Evolutionary conservation across 441 rosid genomes (phyloP).

Genomic region (Erodium texanum): DNA sequence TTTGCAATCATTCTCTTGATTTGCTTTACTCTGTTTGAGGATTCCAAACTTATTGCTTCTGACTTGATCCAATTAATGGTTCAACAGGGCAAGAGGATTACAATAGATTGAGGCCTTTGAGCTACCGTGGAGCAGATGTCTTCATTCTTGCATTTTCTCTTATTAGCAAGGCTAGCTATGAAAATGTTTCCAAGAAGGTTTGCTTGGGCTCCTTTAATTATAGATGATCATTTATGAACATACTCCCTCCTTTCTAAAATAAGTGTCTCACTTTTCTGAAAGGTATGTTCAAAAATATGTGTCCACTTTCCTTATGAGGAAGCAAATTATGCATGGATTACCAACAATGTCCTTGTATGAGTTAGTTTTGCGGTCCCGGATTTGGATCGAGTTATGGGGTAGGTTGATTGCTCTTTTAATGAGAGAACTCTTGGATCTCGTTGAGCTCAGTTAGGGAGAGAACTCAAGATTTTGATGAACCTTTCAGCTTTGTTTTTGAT

Average conservation of each 20-base stretch:
- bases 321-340: too few relatives aligned
- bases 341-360: too few relatives aligned
- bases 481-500: too few relatives aligned
- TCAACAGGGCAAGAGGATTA: conserved; percentile 72
- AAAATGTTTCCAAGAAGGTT: conserved; percentile 81
- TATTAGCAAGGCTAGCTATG: conserved; percentile 84
- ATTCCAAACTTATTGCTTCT: background rate
- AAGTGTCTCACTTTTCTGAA: too few relatives aligned
- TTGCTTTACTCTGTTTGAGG: background rate
- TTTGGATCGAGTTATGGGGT: background rate
- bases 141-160: conserved; percentile 77
- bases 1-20: background rate
- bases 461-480: too few relatives aligned
- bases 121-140: conserved; percentile 77
- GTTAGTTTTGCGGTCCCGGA: too few relatives aligned
- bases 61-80: background rate
- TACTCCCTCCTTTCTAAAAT: too few relatives aligned
- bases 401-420: too few relatives aligned
- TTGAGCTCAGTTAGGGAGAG: too few relatives aligned
- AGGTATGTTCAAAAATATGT: too few relatives aligned
- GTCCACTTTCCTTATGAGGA: too few relatives aligned
- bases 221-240: background rate
- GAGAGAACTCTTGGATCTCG: too few relatives aligned
- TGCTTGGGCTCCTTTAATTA: background rate
- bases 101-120: conserved; percentile 60